phyloP scores from a whole-genome alignment of 805 yeast species.

The Vanderwaltozyma yarrowii region DNA sequence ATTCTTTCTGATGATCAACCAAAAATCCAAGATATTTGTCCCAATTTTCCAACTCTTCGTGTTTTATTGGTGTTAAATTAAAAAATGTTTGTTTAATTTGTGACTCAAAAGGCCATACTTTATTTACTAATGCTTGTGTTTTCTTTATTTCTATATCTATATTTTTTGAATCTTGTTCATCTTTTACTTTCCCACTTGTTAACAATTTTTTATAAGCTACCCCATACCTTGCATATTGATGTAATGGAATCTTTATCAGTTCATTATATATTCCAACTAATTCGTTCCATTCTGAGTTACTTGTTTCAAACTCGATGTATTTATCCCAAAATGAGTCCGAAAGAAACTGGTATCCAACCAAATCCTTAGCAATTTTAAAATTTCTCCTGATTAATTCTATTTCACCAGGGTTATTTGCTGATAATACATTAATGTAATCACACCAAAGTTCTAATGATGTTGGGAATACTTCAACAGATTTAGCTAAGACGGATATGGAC shows the following conservation, averaged over 20 bases:
- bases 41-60: slow-evolving; percentile 48
- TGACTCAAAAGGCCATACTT: slow-evolving; percentile 67
- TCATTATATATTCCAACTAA: slow-evolving; percentile 34
- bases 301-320: slow-evolving; percentile 51
- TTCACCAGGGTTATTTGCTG: slow-evolving; percentile 31
- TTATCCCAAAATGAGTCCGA: slow-evolving; percentile 80
- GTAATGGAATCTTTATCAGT: slow-evolving; percentile 55
- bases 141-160: slow-evolving; percentile 34
- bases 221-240: slow-evolving; percentile 76
- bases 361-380: slow-evolving; percentile 39
- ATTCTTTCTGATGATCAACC: slow-evolving; percentile 27
- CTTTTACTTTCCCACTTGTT: too few species aligned
- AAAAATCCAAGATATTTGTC: slow-evolving; percentile 48
- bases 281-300: slow-evolving; percentile 29
- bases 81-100: slow-evolving; percentile 49
- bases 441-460: slow-evolving; percentile 57
- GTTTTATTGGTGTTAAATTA: slow-evolving; percentile 36
- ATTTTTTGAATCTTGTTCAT: background rate
- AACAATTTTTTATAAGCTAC: slow-evolving; percentile 35
- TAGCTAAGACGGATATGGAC: slow-evolving; percentile 36
- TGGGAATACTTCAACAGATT: slow-evolving; percentile 42
- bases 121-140: slow-evolving; percentile 44
- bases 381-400: slow-evolving; percentile 29
- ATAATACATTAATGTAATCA: slow-evolving; percentile 49
- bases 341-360: slow-evolving; percentile 62